These are phyloP conservation scores for Ceriops tagal DNA, from an alignment of 345 rosid genomes.

Conservation along the genomic window DNA sequence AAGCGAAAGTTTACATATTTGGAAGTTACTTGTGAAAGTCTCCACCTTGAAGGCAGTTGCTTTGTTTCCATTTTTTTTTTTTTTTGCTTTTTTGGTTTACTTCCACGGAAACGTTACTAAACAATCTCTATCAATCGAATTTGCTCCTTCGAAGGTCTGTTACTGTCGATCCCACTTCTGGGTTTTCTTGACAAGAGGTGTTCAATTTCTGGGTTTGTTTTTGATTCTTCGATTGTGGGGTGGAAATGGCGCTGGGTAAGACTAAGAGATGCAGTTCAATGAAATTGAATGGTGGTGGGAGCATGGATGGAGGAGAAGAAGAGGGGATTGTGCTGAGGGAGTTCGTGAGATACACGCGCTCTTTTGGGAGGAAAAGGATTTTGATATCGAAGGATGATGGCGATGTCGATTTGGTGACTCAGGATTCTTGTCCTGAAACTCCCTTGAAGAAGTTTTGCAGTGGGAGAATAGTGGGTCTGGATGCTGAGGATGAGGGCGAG, in stretches of 20 bases:
- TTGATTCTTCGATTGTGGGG: background rate
- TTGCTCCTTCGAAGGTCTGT: background rate
- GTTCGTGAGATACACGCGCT: constrained; percentile 44
- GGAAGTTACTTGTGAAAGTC: background rate
- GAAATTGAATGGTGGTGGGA: constrained; percentile 26
- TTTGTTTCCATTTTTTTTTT: background rate
- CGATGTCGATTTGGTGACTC: background rate
- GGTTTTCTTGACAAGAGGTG: background rate
- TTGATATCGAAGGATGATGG: constrained; percentile 32
- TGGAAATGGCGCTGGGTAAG: constrained; percentile 46
- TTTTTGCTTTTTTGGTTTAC: background rate
- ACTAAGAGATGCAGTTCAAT: constrained; percentile 31
- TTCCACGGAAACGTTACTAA: background rate
- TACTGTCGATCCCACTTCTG: background rate
- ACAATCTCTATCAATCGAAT: background rate
- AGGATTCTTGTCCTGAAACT: constrained; percentile 21
- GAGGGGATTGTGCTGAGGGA: constrained; percentile 30
- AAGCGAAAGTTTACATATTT: background rate
- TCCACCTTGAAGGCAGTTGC: background rate
- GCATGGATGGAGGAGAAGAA: constrained; percentile 14
- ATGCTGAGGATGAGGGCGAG: constrained; percentile 13
- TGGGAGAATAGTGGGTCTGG: constrained; percentile 1
- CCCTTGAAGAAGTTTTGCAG: constrained; percentile 63
- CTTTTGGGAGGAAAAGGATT: constrained; percentile 75
- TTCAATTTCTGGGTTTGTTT: background rate